A percentile compares a stretch with the other conserved stretches of the same genome.
These are phyloP conservation scores for Isochrysis galbana DNA, from an alignment of 78 protist species.

Conservation along the genomic window DNA sequence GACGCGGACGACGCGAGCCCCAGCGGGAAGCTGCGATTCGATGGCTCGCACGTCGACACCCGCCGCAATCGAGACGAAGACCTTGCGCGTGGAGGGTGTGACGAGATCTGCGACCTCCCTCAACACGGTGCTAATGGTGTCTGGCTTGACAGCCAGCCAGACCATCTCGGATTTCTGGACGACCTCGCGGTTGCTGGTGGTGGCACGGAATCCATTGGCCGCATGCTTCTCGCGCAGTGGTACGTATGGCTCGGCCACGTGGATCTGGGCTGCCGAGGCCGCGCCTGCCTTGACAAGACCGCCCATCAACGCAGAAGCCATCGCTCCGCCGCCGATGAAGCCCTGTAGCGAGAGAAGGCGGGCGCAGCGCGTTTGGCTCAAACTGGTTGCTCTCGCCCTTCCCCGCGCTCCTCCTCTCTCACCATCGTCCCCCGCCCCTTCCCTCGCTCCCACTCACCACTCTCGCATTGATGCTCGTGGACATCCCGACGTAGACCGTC, in stretches of 20 bases:
- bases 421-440: too few species aligned
- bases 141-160: constrained; percentile 57
- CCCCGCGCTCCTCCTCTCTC: too few species aligned
- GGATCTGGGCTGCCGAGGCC: not conserved
- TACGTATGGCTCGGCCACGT: not conserved
- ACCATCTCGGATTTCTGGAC: constrained; percentile 18
- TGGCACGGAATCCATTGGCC: not conserved
- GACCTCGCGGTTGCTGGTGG: not conserved
- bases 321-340: constrained; percentile 47
- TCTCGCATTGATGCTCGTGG: too few species aligned
- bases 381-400: too few species aligned
- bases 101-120: not conserved
- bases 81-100: not conserved
- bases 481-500: too few species aligned
- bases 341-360: too few species aligned
- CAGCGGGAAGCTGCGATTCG: not conserved
- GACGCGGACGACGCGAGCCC: constrained; percentile 48
- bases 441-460: too few species aligned
- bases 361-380: too few species aligned
- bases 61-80: constrained; percentile 62
- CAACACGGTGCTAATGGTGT: constrained; percentile 2
- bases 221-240: not conserved
- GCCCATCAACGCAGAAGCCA: constrained; percentile 38
- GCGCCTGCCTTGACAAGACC: not conserved
- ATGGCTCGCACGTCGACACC: constrained; percentile 29